A percentile compares a stretch with the other conserved stretches of the same genome.
phyloP scores from a whole-genome alignment of 202 grass and related monocot species.

The Miscanthus sacchariflorus region DNA sequence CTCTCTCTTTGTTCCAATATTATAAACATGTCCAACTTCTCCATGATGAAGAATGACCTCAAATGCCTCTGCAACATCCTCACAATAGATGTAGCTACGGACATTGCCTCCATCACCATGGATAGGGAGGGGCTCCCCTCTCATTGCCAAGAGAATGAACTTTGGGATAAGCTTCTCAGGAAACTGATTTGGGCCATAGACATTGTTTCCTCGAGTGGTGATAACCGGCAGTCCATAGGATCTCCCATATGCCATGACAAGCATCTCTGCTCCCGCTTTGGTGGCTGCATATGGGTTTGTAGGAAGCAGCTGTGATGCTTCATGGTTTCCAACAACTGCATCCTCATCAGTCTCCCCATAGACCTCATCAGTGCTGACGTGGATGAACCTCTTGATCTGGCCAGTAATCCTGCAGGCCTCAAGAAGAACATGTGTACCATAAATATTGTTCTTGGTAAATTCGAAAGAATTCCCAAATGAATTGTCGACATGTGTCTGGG shows the following conservation, averaged over 20 bases:
- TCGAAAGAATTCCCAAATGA: slow-evolving; percentile 86
- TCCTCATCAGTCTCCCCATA: slow-evolving; percentile 83
- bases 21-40: slow-evolving; percentile 83
- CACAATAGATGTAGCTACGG: slow-evolving; percentile 77
- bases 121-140: slow-evolving; percentile 71
- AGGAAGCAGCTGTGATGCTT: slow-evolving; percentile 76
- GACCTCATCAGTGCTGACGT: slow-evolving; percentile 87
- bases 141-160: slow-evolving; percentile 79
- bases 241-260: slow-evolving; percentile 86
- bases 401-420: slow-evolving; percentile 82
- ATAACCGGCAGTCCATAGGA: slow-evolving; percentile 78
- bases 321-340: slow-evolving; percentile 73
- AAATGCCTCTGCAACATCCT: slow-evolving; percentile 85
- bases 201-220: slow-evolving; percentile 76
- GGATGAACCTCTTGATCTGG: slow-evolving; percentile 77
- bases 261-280: slow-evolving; percentile 83
- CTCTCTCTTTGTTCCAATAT: slow-evolving; percentile 79
- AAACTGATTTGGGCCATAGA: slow-evolving; percentile 77
- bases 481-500: slow-evolving; percentile 86
- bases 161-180: slow-evolving; percentile 82
- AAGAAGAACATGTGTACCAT: slow-evolving; percentile 78
- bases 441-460: slow-evolving; percentile 83
- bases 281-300: slow-evolving; percentile 85
- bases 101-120: slow-evolving; percentile 80
- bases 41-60: slow-evolving; percentile 75